Evolutionary conservation across 2,329 filamentous ascomycete species (phyloP), one percentile per base, ranked within the genome.

Genomic region (Arthrobotrys musiformis): DNA sequence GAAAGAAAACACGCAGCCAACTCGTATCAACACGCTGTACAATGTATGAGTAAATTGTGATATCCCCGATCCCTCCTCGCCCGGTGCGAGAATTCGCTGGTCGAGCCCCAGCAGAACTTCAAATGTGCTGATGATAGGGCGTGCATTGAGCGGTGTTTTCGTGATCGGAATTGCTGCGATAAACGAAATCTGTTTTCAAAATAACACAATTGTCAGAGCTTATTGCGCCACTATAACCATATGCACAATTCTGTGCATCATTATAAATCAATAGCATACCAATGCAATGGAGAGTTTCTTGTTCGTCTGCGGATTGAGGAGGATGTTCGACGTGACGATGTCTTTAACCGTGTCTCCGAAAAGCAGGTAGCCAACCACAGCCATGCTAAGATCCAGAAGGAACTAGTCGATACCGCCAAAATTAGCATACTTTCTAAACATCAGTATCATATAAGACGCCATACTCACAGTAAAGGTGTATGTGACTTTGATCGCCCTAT

Each of bases 151-250:
- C 0, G 94, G 93, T n/a, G 97, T 90, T 84, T 99, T 99, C 37
- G 94, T 97, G 62, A 99, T 86, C 0, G 94, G 95, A 79, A 98
- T 97, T 82, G 97, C 93, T 81, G 91, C 91, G 80, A 98, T 92
- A 83, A 94, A 94, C 78, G 92, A 86, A 79, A 93, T 93, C 83
- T 77, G n/a, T 24, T n/a, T n/a, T n/a, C 22, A n/a, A 52, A 17
- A 58, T 58, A 58, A 58, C 54, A 58, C 54, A 58, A 58, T 58
- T 28, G 33, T 58, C n/a, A 58, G 54, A n/a, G 4, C 7, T 40
- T 26, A 40, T 48, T 30, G 33, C 26, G 26, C 44, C 40, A 48
- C 17, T 42, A 26, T 42, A 11, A 42, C 26, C 5, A 94, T n/a
- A n/a, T n/a, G n/a, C n/a, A n/a, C n/a, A n/a, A n/a, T n/a, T n/a